phyloP scores from a whole-genome alignment of 2,329 filamentous ascomycete species.

The Pestalotiopsis sp. region DNA sequence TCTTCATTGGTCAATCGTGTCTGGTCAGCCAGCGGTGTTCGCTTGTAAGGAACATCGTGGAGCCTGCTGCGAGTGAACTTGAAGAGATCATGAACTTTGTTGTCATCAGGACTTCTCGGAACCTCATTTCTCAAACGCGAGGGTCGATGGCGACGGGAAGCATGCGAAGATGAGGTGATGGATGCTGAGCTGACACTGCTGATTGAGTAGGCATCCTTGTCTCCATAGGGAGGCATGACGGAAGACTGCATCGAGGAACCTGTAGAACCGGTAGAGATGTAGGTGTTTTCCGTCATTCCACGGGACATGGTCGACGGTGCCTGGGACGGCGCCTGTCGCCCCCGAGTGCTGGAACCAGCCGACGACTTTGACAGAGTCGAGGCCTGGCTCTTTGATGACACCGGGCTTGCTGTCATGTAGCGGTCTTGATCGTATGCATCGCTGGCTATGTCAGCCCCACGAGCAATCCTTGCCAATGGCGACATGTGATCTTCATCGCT shows the following conservation, averaged over 20 bases:
- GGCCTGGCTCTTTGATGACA: constrained; percentile 62
- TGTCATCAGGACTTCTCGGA: constrained; percentile 74
- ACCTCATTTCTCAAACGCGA: constrained; percentile 83
- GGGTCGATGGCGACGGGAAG: constrained; percentile 46
- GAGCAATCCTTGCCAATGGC: constrained; percentile 73
- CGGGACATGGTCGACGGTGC: constrained; percentile 54
- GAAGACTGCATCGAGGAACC: constrained; percentile 45
- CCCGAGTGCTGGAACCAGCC: constrained; percentile 52
- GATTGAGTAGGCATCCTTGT: constrained; percentile 59
- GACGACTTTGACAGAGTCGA: constrained; percentile 62
- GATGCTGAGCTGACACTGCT: constrained; percentile 52
- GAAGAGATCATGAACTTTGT: constrained; percentile 77
- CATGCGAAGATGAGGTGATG: constrained; percentile 48
- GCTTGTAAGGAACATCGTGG: constrained; percentile 80
- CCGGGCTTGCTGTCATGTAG: constrained; percentile 68
- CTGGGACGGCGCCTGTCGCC: constrained; percentile 53
- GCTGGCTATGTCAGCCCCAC: constrained; percentile 63
- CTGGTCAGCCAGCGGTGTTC: constrained; percentile 60
- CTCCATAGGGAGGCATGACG: constrained; percentile 30
- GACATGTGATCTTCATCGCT: constrained; percentile 79
- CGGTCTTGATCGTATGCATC: constrained; percentile 61
- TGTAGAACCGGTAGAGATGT: constrained; percentile 65
- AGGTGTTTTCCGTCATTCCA: constrained; percentile 63
- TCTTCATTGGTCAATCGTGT: constrained; percentile 72
- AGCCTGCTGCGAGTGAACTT: constrained; percentile 81